Evolutionary conservation across 2,329 filamentous ascomycete genomes (phyloP).

Genomic region (Fusarium brevicatenulatum): DNA sequence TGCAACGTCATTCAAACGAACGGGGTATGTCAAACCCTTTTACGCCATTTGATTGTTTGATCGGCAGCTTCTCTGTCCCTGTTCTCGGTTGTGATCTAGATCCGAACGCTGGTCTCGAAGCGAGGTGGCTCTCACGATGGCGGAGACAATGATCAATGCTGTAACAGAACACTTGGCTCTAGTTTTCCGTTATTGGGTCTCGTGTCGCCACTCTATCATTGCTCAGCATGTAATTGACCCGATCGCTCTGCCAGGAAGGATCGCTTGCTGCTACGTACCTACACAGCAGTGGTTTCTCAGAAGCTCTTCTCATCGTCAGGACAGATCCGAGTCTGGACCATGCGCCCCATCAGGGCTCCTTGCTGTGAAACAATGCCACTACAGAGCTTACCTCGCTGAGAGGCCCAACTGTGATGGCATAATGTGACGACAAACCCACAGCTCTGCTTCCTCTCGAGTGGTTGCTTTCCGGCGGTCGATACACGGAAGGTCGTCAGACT

Average conservation of each 20-base stretch:
- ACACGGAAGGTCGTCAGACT: conserved; percentile 10
- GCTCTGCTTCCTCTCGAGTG: conserved; percentile 26
- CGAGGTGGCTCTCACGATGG: background rate
- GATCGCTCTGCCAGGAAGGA: conserved; percentile 2
- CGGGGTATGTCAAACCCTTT: conserved; percentile 24
- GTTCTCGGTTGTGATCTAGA: conserved; percentile 18
- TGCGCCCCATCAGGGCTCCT: conserved; percentile 33
- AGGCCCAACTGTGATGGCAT: conserved; percentile 34
- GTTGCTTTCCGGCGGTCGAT: conserved; percentile 10
- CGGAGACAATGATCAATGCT: background rate
- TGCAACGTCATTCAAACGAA: conserved; percentile 28
- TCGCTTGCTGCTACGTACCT: conserved; percentile 5
- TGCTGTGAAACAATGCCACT: conserved; percentile 40
- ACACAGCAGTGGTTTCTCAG: background rate
- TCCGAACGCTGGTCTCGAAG: conserved; percentile 6
- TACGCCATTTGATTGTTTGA: conserved; percentile 28
- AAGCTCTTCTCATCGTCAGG: conserved; percentile 15
- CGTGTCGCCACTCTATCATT: conserved; percentile 18
- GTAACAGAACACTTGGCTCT: background rate
- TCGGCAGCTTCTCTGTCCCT: conserved; percentile 16
- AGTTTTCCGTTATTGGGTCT: background rate
- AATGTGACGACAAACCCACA: conserved; percentile 37
- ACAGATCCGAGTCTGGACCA: conserved; percentile 33
- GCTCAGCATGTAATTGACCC: background rate
- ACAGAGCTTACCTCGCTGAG: conserved; percentile 31